Evolutionary conservation across 768 basidiomycete species (phyloP), one percentile per base, ranked within the genome.

Genomic region (Amanita rubescens): DNA sequence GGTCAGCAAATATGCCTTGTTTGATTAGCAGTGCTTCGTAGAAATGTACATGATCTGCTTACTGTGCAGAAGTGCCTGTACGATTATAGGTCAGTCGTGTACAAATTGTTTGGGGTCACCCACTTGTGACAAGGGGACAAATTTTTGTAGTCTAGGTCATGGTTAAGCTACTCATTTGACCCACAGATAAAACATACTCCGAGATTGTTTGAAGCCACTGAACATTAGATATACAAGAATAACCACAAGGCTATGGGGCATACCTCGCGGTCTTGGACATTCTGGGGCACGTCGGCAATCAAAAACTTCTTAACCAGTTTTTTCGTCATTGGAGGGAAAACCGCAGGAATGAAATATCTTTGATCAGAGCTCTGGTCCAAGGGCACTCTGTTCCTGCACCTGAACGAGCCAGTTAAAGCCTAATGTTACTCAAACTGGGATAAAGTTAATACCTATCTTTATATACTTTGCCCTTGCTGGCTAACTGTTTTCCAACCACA

Each of bases 1-100:
- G 62, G 58, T 79, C 75, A 0, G 75, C 76, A 12, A 80, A 59
- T 20, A 82, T 79, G 52, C 73, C 80, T 81, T n/a, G 43, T 14
- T 35, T 17, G 34, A 19, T 39, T 20, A 30, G 10, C 2, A 44
- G 43, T 27, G 45, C 22, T 14, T 27, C n/a, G 30, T 34, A 44
- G 20, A 3, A 49, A 34, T n/a, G n/a, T 25, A 57, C 22, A 25
- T 34, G 24, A 53, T 22, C n/a, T 19, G 49, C 68, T n/a, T 53
- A 73, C 73, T 69, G 22, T 71, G 63, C 10, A 75, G 59, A 2
- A 77, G 58, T 19, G 61, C 65, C 64, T 68, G 24, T 5, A 11
- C 20, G 10, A 30, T 17, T n/a, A 5, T 6, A 33, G 6, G 5
- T 46, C 27, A 19, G 20, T 46, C 17, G 9, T n/a, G 19, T 10